Percentiles rank a stretch among this genome's conserved stretches.
These are phyloP conservation scores for Gymnopus androsaceus DNA, from an alignment of 1,284 basidiomycete species.

Conservation along the genomic window DNA sequence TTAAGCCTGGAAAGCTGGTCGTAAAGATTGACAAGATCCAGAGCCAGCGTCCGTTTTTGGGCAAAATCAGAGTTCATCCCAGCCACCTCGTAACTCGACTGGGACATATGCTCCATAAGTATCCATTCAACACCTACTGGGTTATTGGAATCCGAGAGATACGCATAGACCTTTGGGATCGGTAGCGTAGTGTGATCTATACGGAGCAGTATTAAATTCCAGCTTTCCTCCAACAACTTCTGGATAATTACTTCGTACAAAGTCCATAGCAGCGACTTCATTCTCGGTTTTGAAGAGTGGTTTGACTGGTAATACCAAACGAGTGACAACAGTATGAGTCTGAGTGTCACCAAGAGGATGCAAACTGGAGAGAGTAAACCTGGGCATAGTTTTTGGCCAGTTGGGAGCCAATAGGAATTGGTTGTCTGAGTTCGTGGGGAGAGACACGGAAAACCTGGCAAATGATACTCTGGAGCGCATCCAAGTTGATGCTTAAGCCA, in stretches of 20 bases:
- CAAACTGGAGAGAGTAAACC: neutral
- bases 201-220: no score
- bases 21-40: neutral
- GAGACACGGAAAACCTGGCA: neutral
- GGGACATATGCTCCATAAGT: neutral
- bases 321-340: neutral
- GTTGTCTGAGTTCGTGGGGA: neutral
- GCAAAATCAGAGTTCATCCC: neutral
- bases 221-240: neutral
- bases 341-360: no score
- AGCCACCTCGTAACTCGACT: neutral
- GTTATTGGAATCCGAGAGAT: neutral
- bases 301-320: neutral
- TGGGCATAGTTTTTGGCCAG: neutral
- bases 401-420: neutral
- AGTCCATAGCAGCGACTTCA: neutral
- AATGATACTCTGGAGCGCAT: neutral
- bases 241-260: neutral
- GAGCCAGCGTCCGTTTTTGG: neutral
- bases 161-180: neutral
- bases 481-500: neutral
- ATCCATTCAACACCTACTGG: neutral
- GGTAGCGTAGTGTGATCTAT: neutral
- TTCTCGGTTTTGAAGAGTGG: neutral
- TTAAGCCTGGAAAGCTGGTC: neutral